These are phyloP conservation scores for Durio zibethinus DNA, from an alignment of 345 rosid species.

Conservation along the genomic window DNA sequence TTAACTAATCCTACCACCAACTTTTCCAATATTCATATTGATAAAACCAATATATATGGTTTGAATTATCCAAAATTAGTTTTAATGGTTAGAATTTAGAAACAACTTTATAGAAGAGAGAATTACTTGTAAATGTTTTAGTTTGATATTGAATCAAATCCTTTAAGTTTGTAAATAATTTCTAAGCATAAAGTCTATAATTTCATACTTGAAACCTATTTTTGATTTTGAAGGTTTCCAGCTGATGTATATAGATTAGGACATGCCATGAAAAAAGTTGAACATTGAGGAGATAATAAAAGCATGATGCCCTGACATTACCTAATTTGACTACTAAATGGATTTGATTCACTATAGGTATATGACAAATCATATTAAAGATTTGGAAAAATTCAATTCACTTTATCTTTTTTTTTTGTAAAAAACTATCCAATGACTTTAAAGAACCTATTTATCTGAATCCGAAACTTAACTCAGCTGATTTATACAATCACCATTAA, in stretches of 20 bases:
- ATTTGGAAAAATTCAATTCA: too few relatives aligned
- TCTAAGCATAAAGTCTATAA: not conserved
- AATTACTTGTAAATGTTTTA: not conserved
- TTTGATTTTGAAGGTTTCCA: not conserved
- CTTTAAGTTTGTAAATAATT: not conserved
- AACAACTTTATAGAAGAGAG: not conserved
- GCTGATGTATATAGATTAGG: not conserved
- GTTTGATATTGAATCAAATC: not conserved
- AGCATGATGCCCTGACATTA: conserved; percentile 1
- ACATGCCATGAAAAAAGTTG: not conserved
- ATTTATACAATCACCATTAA: too few relatives aligned
- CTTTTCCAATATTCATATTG: not conserved
- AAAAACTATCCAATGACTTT: too few relatives aligned
- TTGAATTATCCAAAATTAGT: too few relatives aligned
- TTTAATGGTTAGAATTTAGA: too few relatives aligned
- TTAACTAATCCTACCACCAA: not conserved
- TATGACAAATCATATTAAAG: not conserved
- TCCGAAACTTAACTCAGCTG: too few relatives aligned
- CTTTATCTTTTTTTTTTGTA: too few relatives aligned
- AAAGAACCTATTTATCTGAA: too few relatives aligned
- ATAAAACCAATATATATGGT: too few relatives aligned
- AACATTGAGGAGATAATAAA: not conserved
- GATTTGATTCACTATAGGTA: not conserved
- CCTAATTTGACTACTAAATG: not conserved
- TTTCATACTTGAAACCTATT: not conserved